Conservation (phyloP, 2,329 filamentous ascomycete species). For the Calonectria naviculata region DNA sequence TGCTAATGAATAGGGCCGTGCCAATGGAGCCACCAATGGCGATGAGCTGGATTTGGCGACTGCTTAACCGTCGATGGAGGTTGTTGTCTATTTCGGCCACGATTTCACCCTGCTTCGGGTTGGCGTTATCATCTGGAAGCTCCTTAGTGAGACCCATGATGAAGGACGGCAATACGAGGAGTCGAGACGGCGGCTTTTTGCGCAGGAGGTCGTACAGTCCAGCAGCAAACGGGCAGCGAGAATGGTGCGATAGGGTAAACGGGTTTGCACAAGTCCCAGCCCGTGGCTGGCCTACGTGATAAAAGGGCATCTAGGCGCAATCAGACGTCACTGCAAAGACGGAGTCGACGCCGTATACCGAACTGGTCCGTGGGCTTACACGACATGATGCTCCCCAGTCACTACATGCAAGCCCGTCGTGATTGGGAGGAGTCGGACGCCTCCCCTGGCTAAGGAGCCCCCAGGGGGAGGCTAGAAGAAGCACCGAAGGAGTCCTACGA, state of each 20-base stretch:
- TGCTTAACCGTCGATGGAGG: neutral
- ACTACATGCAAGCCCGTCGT: neutral
- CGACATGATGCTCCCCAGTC: neutral
- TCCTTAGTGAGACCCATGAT: neutral
- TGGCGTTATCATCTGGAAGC: neutral
- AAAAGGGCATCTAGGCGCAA: neutral
- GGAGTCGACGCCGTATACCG: neutral
- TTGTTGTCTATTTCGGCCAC: neutral
- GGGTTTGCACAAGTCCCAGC: neutral
- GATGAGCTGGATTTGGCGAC: neutral
- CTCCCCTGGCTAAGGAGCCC: neutral
- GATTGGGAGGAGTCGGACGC: neutral
- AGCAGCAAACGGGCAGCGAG: neutral
- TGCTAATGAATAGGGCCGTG: neutral
- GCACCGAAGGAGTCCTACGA: neutral
- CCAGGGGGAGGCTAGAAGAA: neutral
- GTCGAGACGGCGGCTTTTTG: neutral
- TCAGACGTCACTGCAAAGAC: neutral
- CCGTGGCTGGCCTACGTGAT: neutral
- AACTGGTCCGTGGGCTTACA: neutral
- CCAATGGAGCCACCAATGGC: conserved; percentile 1
- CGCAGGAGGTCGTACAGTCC: no score
- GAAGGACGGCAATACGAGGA: neutral
- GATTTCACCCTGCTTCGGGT: neutral
- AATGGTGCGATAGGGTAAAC: neutral